Conservation (phyloP, 805 yeast species). For the Tetrapisispora taiwanensis region DNA sequence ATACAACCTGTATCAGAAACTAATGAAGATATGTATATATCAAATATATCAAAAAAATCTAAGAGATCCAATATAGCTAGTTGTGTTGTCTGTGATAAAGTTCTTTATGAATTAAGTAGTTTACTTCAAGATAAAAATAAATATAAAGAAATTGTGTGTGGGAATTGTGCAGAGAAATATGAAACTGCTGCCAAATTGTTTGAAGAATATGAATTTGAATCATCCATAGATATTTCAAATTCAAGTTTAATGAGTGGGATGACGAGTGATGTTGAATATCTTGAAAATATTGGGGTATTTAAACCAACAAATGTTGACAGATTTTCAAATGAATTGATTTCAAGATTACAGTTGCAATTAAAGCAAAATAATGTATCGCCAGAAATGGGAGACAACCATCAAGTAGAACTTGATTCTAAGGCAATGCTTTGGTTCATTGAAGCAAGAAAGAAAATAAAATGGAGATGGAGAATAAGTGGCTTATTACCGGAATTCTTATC, state of each 20-base stretch:
- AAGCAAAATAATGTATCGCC: slow-evolving; percentile 1
- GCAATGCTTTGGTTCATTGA: slow-evolving; percentile 28
- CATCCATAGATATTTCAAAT: slow-evolving; percentile 16
- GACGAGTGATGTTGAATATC: slow-evolving; percentile 9
- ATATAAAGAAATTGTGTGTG: slow-evolving; percentile 51
- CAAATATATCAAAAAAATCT: slow-evolving; percentile 8
- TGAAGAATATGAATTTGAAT: slow-evolving; percentile 32
- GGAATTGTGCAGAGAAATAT: slow-evolving; percentile 49
- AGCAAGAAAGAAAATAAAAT: slow-evolving; percentile 35
- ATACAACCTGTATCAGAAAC: slow-evolving; percentile 8
- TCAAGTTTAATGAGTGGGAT: slow-evolving; percentile 6
- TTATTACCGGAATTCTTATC: slow-evolving; percentile 30
- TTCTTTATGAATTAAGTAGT: slow-evolving; percentile 50
- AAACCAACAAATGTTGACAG: slow-evolving; percentile 2
- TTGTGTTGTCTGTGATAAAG: slow-evolving; percentile 63
- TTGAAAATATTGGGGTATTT: neutral
- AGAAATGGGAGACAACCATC: neutral
- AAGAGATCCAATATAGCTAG: slow-evolving; percentile 21
- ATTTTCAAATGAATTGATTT: slow-evolving; percentile 28
- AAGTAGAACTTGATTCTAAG: slow-evolving; percentile 11
- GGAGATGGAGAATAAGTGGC: slow-evolving; percentile 45
- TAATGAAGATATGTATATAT: slow-evolving; percentile 18
- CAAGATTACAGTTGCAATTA: slow-evolving; percentile 27
- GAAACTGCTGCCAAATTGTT: slow-evolving; percentile 37
- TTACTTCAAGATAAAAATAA: slow-evolving; percentile 12